Conservation (phyloP, 345 rosid genomes). For the Luvunga scandens region DNA sequence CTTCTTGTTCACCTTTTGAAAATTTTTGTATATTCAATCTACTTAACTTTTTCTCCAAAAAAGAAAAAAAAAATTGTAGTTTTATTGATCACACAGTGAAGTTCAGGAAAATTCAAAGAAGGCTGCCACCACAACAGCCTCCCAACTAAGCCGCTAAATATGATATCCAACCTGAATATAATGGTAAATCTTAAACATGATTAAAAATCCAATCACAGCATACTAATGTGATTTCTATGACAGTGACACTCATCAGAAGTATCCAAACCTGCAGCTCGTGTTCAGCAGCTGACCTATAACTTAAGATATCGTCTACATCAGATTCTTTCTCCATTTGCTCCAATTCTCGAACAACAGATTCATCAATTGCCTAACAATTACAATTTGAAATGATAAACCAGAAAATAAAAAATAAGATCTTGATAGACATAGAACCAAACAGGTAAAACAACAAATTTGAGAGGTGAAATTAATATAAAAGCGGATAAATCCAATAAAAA, state of each 20-base stretch:
- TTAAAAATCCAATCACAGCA: conserved; percentile 2
- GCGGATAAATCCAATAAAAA: neutral
- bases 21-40: too few relatives aligned
- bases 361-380: conserved; percentile 56
- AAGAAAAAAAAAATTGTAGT: neutral
- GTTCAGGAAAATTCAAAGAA: neutral
- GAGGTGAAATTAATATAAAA: neutral
- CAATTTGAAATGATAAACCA: conserved; percentile 25
- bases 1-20: too few relatives aligned
- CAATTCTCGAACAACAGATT: conserved; percentile 58
- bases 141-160: neutral
- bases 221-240: neutral
- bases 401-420: conserved; percentile 12
- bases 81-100: neutral
- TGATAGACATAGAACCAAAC: neutral
- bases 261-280: conserved; percentile 73
- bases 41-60: too few relatives aligned
- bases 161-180: neutral
- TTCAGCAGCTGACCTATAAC: conserved; percentile 83
- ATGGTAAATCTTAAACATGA: neutral
- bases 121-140: neutral
- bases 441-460: neutral
- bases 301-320: conserved; percentile 81
- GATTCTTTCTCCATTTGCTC: conserved; percentile 89
- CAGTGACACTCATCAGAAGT: conserved; percentile 1